Percentiles rank a stretch among this genome's conserved stretches.
Conservation (phyloP, 2,329 filamentous ascomycete species). For the Alternaria dauci region DNA sequence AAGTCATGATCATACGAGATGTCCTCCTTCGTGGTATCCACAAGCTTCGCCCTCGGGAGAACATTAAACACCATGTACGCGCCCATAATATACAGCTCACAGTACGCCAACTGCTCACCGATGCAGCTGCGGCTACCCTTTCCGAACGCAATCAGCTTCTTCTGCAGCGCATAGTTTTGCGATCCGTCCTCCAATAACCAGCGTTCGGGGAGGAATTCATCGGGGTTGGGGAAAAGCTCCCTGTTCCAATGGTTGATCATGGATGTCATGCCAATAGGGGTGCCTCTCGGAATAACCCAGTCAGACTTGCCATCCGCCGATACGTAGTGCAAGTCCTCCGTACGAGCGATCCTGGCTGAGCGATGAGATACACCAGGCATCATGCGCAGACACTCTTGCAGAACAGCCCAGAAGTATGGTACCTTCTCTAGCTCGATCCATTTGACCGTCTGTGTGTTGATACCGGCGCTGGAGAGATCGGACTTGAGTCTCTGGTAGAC, state of each 20-base stretch:
- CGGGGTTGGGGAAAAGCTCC: conserved; percentile 36
- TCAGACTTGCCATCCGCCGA: conserved; percentile 30
- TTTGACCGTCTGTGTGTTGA: conserved; percentile 24
- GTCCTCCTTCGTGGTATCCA: conserved; percentile 35
- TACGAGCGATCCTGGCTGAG: conserved; percentile 28
- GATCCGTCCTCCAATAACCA: conserved; percentile 40
- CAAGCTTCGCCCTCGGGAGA: conserved; percentile 33
- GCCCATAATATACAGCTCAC: conserved; percentile 37
- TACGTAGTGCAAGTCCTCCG: conserved; percentile 31
- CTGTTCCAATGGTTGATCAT: conserved; percentile 47
- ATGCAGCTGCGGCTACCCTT: conserved; percentile 44
- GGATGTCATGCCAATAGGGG: conserved; percentile 40
- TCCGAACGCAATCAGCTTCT: conserved; percentile 37
- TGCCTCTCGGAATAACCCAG: conserved; percentile 37
- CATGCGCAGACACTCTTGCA: conserved; percentile 50
- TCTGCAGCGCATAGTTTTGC: conserved; percentile 30
- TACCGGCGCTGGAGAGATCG: conserved; percentile 27
- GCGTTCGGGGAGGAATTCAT: conserved; percentile 43
- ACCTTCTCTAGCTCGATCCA: conserved; percentile 39
- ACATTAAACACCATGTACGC: conserved; percentile 32
- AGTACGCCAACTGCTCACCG: conserved; percentile 42
- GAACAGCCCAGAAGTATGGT: conserved; percentile 44
- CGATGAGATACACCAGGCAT: conserved; percentile 41
- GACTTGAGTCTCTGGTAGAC: conserved; percentile 31
- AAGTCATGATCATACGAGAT: conserved; percentile 38